These are phyloP conservation scores for Microsporum canis DNA, from an alignment of 2,329 filamentous ascomycete species.

Conservation along the genomic window DNA sequence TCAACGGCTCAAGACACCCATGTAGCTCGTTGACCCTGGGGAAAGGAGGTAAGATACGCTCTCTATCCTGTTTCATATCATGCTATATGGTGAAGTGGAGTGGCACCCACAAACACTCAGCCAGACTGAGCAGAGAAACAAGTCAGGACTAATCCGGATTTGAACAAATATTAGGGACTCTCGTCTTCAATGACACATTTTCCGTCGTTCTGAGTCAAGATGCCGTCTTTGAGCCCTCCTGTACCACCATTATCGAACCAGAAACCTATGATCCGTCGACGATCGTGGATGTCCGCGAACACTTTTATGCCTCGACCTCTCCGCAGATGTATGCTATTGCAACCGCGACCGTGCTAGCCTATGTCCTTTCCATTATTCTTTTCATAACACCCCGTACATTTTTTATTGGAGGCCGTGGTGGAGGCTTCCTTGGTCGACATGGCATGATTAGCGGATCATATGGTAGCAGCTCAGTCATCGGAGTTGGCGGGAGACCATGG, in stretches of 20 bases:
- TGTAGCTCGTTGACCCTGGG: slow-evolving; percentile 2
- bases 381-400: slow-evolving; percentile 92
- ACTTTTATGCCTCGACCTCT: slow-evolving; percentile 87
- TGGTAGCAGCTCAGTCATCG: slow-evolving; percentile 57
- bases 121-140: not conserved
- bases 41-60: slow-evolving; percentile 5
- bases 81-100: not conserved
- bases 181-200: slow-evolving; percentile 33
- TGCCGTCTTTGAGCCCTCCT: slow-evolving; percentile 41
- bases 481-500: slow-evolving; percentile 85
- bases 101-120: not conserved
- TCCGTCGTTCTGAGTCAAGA: slow-evolving; percentile 38
- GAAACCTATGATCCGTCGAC: slow-evolving; percentile 32
- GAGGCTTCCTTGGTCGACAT: slow-evolving; percentile 59
- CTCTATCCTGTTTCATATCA: not conserved
- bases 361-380: slow-evolving; percentile 86
- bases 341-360: slow-evolving; percentile 79
- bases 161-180: slow-evolving; percentile 22
- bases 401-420: slow-evolving; percentile 61
- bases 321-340: slow-evolving; percentile 89
- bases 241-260: slow-evolving; percentile 22
- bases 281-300: slow-evolving; percentile 61
- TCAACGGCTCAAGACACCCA: not conserved
- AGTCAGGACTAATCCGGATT: not conserved
- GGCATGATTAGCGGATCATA: slow-evolving; percentile 77